phyloP scores from a whole-genome alignment of 495 filamentous ascomycete genomes.

The Mytilinidion resinicola region DNA sequence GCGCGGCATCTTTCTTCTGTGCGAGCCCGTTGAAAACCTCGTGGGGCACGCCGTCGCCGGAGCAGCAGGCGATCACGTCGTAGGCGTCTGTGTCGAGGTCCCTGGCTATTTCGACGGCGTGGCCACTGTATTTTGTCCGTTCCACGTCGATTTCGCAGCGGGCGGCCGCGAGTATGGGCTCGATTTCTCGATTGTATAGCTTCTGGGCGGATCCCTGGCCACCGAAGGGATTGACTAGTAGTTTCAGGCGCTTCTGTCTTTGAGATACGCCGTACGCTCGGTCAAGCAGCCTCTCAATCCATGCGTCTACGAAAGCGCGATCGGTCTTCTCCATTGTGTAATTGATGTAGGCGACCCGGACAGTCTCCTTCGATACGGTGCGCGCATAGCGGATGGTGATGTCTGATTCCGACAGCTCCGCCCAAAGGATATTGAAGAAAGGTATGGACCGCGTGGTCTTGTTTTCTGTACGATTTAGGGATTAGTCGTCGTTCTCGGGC shows the following conservation, averaged over 20 bases:
- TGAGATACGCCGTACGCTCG: conserved; percentile 68
- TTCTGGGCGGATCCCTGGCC: conserved; percentile 72
- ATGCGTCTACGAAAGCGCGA: conserved; percentile 46
- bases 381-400: conserved; percentile 71
- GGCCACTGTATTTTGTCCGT: conserved; percentile 62
- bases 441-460: conserved; percentile 51
- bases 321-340: conserved; percentile 55
- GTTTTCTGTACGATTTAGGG: conserved; percentile 14
- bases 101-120: conserved; percentile 68
- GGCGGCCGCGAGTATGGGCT: conserved; percentile 78
- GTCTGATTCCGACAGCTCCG: conserved; percentile 53
- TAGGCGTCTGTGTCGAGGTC: conserved; percentile 72
- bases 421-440: conserved; percentile 82
- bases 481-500: background rate
- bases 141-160: conserved; percentile 70
- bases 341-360: conserved; percentile 52
- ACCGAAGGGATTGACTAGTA: conserved; percentile 85
- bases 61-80: conserved; percentile 82
- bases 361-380: conserved; percentile 46
- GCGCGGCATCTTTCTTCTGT: conserved; percentile 63
- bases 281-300: conserved; percentile 58
- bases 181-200: conserved; percentile 67
- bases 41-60: conserved; percentile 85
- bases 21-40: conserved; percentile 93
- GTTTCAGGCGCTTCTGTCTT: conserved; percentile 68